Percentiles rank a stretch among this genome's conserved stretches.
These are phyloP conservation scores for Debaryomycetaceae sp. DNA, from an alignment of 1,139 yeast species.

Conservation along the genomic window DNA sequence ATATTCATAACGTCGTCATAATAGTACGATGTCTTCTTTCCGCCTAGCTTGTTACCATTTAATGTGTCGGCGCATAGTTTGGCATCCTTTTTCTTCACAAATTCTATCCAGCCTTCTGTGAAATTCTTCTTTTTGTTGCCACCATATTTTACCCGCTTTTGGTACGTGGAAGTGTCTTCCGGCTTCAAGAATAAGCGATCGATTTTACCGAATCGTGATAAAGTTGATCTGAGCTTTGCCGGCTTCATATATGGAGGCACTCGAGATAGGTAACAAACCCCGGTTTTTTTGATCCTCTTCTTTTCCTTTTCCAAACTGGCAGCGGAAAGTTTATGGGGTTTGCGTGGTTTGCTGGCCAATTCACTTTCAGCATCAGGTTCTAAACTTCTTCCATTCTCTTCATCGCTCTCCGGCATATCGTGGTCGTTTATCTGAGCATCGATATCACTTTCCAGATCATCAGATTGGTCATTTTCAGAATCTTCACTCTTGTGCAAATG, in stretches of 20 bases:
- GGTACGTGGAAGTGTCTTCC: conserved; percentile 59
- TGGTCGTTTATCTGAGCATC: conserved; percentile 8
- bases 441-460: conserved; percentile 11
- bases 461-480: conserved; percentile 5
- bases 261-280: conserved; percentile 81
- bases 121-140: conserved; percentile 88
- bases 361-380: conserved; percentile 3
- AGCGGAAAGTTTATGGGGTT: conserved; percentile 32
- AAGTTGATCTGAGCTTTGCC: conserved; percentile 69
- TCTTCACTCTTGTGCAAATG: conserved; percentile 3
- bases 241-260: conserved; percentile 99
- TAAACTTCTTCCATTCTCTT: conserved; percentile 3
- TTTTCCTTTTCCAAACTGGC: conserved; percentile 47
- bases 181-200: conserved; percentile 83
- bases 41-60: conserved; percentile 85
- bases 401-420: conserved; percentile 11
- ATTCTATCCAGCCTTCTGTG: conserved; percentile 98
- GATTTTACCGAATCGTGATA: conserved; percentile 72
- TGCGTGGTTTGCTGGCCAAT: conserved; percentile 3
- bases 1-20: conserved; percentile 90
- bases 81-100: conserved; percentile 71
- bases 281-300: conserved; percentile 58
- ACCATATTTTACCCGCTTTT: conserved; percentile 68
- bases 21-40: conserved; percentile 84
- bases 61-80: conserved; percentile 78